Evolutionary conservation across 2,329 filamentous ascomycete species (phyloP).

Genomic region (Lasiodiplodia hormozganensis): DNA sequence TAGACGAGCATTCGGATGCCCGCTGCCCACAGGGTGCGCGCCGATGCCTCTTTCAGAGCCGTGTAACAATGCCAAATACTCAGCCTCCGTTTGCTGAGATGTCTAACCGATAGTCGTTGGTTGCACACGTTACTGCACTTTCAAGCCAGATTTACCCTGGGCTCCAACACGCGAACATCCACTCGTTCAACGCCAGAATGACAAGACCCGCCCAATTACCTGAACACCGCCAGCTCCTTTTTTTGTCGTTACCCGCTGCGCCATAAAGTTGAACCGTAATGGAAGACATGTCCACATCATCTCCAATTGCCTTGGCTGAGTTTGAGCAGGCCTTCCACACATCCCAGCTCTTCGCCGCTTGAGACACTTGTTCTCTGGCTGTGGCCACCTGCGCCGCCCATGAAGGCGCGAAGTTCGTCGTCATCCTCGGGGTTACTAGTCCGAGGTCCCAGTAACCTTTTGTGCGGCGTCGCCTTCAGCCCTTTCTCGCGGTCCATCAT

Average conservation of each 20-base stretch:
- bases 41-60: not conserved
- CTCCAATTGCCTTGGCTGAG: slow-evolving; percentile 90
- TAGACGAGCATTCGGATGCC: not conserved
- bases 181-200: not conserved
- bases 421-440: slow-evolving; percentile 55
- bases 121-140: slow-evolving; percentile 14
- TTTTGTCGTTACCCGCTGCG: slow-evolving; percentile 15
- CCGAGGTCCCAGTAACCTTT: slow-evolving; percentile 23
- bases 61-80: slow-evolving; percentile 10
- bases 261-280: not conserved
- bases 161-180: not conserved
- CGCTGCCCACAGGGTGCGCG: slow-evolving; percentile 1
- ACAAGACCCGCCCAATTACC: slow-evolving; percentile 3
- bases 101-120: not conserved
- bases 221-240: not conserved
- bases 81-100: slow-evolving; percentile 14
- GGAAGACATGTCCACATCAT: slow-evolving; percentile 8
- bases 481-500: slow-evolving; percentile 38
- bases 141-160: not conserved
- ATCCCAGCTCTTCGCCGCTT: slow-evolving; percentile 74
- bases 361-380: slow-evolving; percentile 47
- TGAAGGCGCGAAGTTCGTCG: slow-evolving; percentile 75
- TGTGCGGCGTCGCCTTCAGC: slow-evolving; percentile 9
- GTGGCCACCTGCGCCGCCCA: slow-evolving; percentile 71
- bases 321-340: slow-evolving; percentile 85